Evolutionary conservation across 345 rosid genomes (phyloP).

Genomic region (Arabidopsis suecica): DNA sequence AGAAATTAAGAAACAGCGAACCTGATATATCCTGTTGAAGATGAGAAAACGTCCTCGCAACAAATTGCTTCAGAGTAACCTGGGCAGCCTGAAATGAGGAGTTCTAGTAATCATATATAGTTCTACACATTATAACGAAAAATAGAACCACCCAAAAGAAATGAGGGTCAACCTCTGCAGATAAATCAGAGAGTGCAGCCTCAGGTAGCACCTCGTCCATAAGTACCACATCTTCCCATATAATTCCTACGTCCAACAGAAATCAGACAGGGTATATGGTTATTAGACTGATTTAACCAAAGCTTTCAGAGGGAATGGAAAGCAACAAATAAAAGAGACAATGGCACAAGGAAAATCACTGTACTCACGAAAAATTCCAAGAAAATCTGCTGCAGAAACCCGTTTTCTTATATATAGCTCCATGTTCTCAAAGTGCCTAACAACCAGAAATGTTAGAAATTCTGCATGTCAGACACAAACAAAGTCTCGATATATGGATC

Average conservation of each 20-base stretch:
- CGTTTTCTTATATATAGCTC: conserved; percentile 63
- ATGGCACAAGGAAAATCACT: conserved; percentile 28
- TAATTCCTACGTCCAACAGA: conserved; percentile 59
- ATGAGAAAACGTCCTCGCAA: conserved; percentile 64
- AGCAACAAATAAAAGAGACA: conserved; percentile 24
- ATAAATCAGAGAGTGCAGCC: conserved; percentile 75
- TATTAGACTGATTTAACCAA: conserved; percentile 21
- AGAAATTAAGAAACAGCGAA: conserved; percentile 44
- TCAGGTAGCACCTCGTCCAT: conserved; percentile 84
- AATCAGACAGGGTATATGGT: conserved; percentile 31
- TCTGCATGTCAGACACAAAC: conserved; percentile 29
- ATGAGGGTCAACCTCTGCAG: conserved; percentile 63
- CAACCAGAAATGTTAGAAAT: conserved; percentile 33
- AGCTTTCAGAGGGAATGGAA: conserved; percentile 13
- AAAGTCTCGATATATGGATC: conserved; percentile 18
- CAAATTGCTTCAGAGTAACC: conserved; percentile 68
- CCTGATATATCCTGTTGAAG: conserved; percentile 88
- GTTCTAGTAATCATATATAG: conserved; percentile 43
- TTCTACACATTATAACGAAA: conserved; percentile 25
- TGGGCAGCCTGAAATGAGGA: conserved; percentile 78
- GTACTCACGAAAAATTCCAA: conserved; percentile 69
- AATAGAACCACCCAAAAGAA: conserved; percentile 18
- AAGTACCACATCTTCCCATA: conserved; percentile 88
- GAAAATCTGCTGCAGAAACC: conserved; percentile 62
- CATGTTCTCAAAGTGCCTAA: conserved; percentile 76